These are phyloP conservation scores for Stemphylium lycopersici DNA, from an alignment of 2,329 filamentous ascomycete species.

Conservation along the genomic window DNA sequence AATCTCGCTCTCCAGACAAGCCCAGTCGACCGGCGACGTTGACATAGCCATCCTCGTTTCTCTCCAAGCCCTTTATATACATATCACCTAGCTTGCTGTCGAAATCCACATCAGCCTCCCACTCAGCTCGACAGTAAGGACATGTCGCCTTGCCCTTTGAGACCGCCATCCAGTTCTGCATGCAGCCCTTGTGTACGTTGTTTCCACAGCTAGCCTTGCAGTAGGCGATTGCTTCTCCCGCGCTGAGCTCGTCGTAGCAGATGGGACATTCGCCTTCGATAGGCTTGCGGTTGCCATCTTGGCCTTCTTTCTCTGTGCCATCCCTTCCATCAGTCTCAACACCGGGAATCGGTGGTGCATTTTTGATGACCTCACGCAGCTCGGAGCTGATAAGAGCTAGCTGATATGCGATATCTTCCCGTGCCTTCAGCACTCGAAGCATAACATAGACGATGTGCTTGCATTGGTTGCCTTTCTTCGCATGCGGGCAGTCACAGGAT, in stretches of 20 bases:
- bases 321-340: constrained; percentile 43
- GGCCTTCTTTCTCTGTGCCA: constrained; percentile 22
- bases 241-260: constrained; percentile 52
- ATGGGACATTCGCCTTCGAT: constrained; percentile 68
- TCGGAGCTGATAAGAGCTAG: constrained; percentile 65
- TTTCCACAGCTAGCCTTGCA: constrained; percentile 67
- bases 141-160: constrained; percentile 57
- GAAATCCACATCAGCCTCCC: constrained; percentile 56
- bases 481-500: constrained; percentile 62
- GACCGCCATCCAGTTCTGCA: constrained; percentile 57
- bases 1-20: constrained; percentile 56
- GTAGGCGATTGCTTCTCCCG: constrained; percentile 53
- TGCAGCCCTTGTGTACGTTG: constrained; percentile 65
- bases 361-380: constrained; percentile 61
- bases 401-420: constrained; percentile 63
- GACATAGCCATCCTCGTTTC: constrained; percentile 63
- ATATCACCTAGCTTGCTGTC: constrained; percentile 47
- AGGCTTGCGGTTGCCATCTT: constrained; percentile 60
- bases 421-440: constrained; percentile 63
- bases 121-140: constrained; percentile 65
- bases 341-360: constrained; percentile 58
- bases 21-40: constrained; percentile 68
- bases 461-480: constrained; percentile 63
- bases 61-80: constrained; percentile 52
- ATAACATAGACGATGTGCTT: constrained; percentile 70